Percentiles rank a stretch among this genome's conserved stretches.
Conservation (phyloP, 2,329 filamentous ascomycete species). For the Pseudogymnoascus sp. region DNA sequence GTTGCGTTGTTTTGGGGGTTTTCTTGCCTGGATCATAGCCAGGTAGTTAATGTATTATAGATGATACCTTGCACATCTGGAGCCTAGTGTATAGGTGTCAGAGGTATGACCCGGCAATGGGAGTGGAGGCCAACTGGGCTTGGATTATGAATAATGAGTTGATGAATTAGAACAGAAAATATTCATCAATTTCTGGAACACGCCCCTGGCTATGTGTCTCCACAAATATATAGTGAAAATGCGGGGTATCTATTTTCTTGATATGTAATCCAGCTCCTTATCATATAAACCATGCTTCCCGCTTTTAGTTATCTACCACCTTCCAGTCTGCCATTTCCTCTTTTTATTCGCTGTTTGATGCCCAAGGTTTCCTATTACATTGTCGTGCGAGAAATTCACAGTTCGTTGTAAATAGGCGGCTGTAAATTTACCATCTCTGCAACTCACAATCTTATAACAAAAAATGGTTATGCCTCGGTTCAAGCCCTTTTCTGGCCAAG, state of each 20-base stretch:
- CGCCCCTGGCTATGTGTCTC: neutral
- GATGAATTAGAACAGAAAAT: constrained; percentile 1
- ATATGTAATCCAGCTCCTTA: constrained; percentile 1
- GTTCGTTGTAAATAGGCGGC: neutral
- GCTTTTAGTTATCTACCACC: neutral
- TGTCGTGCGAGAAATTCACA: neutral
- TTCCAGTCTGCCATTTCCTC: neutral
- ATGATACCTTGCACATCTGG: neutral
- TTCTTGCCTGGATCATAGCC: neutral
- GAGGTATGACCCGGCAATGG: neutral
- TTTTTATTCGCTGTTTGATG: neutral
- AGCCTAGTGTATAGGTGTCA: neutral
- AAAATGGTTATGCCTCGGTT: neutral
- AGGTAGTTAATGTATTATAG: neutral
- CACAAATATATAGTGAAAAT: constrained; percentile 2
- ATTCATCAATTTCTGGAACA: neutral
- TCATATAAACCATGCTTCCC: constrained; percentile 1
- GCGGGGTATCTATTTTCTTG: constrained; percentile 2
- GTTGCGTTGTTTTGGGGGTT: neutral
- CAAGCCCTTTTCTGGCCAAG: neutral
- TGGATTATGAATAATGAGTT: constrained; percentile 2
- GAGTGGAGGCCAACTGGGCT: neutral
- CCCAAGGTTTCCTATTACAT: neutral
- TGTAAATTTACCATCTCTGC: neutral
- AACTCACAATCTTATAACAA: neutral